Evolutionary conservation across 2,329 filamentous ascomycete species (phyloP), one percentile per base, ranked within the genome.

Genomic region (Colletotrichum siamense): DNA sequence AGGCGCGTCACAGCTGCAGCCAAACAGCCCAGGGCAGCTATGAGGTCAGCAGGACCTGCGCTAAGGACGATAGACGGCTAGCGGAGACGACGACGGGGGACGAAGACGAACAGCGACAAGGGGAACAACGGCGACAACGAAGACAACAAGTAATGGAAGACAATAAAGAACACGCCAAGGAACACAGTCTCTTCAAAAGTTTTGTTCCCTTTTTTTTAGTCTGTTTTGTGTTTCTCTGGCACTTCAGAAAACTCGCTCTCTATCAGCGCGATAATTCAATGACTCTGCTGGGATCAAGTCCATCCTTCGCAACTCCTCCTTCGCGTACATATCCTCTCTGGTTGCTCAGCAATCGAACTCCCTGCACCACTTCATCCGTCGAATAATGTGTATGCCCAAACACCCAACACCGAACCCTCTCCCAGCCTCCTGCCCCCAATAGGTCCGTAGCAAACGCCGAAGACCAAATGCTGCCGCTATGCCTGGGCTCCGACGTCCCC

Each of bases 381-480:
- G 85, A 86, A 75, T 83, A 88, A 78, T 89, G 88, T 1, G 88
- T 90, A 73, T 89, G 88, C 0, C 88, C 89, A 84, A 89, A 88
- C 63, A 87, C 83, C 87, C 87, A 90, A 7, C 77, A 69, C 13
- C 80, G 81, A 2, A 89, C 84, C 5, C 32, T 30, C 24, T 79
- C 79, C 34, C 77, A 76, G 82, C 84, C 85, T 36, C 75, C 79
- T 24, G 80, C 74, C 39, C 75, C 71, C 6, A 86, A 24, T 8
- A 87, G 77, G 71, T 92, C 88, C 1, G 90, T 92, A 6, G 87
- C 88, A 80, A 92, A 93, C 0, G 88, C 90, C 9, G 85, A 85
- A 4, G 82, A 85, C 85, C 87, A 89, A 0, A 87, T 86, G 26
- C 85, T 89, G 18, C 84, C 81, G 4, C 83, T 79, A 66, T 93